Base-by-base conservation (phyloP, 2,329 filamentous ascomycete genomes). In the Venturia aucupariae region DNA sequence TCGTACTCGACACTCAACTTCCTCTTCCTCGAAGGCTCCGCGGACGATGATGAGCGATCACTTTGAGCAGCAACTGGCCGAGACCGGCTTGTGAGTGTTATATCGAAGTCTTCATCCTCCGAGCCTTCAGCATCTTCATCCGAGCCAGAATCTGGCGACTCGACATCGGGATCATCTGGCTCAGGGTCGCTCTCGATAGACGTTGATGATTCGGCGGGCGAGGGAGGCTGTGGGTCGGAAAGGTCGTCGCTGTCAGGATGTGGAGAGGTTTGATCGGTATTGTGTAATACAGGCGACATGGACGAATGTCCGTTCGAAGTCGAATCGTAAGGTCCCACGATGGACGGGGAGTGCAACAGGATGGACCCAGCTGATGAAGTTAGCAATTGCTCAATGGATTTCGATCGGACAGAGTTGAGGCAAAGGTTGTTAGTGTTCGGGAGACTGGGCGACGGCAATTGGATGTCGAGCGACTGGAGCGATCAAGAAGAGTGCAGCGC, bases 171-270 rank as follows among this genome's bases (percentile, higher is more conserved):
- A n/a, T 60, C 76, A 44, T 76, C 76, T 69, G 75, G 74, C 42
- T 75, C 75, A 66, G 74, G 72, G 63, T 74, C 72, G 65, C 74
- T 73, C 65, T 79, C 76, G 68, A 74, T 72, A 63, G 72, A 75
- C 63, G 74, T 73, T 68, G 70, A 69, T 67, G 72, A 71, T 67
- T 60, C 63, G 35, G n/a, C 24, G 39, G 63, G 35, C 5, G 63
- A 64, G 39, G 38, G 63, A 15, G 39, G 54, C 30, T 46, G 54
- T 35, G 84, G 80, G 71, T 95, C 89, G 71, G 90, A 92, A 66
- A 89, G 81, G 70, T 92, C 90, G 81, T 92, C 90, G 81, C 86
- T 90, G 70, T 91, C 90, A 76, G 83, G 89, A 68, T 82, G 82
- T 67, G 82, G 79, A 57, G 78, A 78, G 66, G 77, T 75, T 65